Evolutionary conservation across 345 rosid species (phyloP).

Genomic region (Crucihimalaya himalaica): DNA sequence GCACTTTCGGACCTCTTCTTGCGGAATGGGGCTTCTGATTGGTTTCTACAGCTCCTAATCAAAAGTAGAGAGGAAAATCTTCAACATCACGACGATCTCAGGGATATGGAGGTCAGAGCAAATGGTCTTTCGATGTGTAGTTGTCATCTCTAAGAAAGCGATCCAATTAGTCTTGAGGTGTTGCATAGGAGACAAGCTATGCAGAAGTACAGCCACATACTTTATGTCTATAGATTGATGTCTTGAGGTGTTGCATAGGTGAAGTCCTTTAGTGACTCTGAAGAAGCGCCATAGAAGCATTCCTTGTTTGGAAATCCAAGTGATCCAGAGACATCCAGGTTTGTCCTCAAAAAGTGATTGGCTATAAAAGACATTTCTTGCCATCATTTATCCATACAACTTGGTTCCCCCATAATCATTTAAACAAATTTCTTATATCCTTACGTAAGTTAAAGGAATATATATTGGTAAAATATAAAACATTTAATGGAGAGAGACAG

Average conservation of each 20-base stretch:
- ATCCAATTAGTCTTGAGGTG: constrained; percentile 70
- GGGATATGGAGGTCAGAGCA: constrained; percentile 64
- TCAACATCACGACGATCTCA: constrained; percentile 52
- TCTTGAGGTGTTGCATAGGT: no score
- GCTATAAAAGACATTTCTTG: not conserved
- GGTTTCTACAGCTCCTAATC: constrained; percentile 80
- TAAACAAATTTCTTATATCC: constrained; percentile 1
- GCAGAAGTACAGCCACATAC: constrained; percentile 88
- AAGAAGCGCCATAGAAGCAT: constrained; percentile 84
- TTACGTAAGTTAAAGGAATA: constrained; percentile 7
- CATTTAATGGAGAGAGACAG: constrained; percentile 2
- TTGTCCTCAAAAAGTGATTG: constrained; percentile 26
- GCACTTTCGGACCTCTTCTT: constrained; percentile 97
- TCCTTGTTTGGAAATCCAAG: constrained; percentile 98
- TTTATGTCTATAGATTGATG: constrained; percentile 78
- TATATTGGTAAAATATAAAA: not conserved
- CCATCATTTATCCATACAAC: not conserved
- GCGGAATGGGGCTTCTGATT: constrained; percentile 88
- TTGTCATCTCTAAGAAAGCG: constrained; percentile 72
- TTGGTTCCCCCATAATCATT: not conserved
- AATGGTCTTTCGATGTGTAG: constrained; percentile 98
- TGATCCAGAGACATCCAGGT: constrained; percentile 95
- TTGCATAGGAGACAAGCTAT: constrained; percentile 82
- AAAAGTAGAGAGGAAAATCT: constrained; percentile 69
- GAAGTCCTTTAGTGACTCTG: constrained; percentile 76